Conservation (phyloP, 495 filamentous ascomycete species). For the Penicillium angulare region DNA sequence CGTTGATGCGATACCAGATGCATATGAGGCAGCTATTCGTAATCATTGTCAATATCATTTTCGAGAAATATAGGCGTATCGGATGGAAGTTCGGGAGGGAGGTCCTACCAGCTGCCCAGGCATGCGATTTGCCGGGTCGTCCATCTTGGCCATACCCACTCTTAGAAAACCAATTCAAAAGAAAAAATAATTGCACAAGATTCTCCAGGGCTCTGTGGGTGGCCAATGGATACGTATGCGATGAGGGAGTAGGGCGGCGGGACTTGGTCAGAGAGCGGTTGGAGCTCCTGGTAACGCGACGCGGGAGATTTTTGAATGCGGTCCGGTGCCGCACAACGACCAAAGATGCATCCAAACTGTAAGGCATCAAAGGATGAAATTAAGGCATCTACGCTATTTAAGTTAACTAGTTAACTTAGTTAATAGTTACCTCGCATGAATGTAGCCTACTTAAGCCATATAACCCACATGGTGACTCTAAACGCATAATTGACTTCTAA, state of each 20-base stretch:
- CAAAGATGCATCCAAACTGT: not conserved
- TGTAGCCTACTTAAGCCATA: too few relatives aligned
- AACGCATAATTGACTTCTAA: too few relatives aligned
- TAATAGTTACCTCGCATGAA: too few relatives aligned
- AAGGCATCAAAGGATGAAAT: too few relatives aligned
- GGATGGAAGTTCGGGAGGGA: constrained; percentile 6
- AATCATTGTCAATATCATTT: not conserved
- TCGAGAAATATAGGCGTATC: not conserved
- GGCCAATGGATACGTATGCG: constrained; percentile 11
- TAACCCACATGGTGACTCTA: too few relatives aligned
- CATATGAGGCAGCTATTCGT: constrained; percentile 71
- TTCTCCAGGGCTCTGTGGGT: not conserved
- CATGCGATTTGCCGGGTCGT: constrained; percentile 64
- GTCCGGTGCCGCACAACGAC: not conserved
- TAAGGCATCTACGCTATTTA: too few relatives aligned
- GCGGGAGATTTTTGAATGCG: constrained; percentile 1
- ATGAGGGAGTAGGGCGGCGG: constrained; percentile 7
- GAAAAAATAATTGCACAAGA: constrained; percentile 16
- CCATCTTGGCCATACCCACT: constrained; percentile 45
- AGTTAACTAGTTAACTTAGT: too few relatives aligned
- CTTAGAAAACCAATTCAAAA: not conserved
- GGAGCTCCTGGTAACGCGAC: constrained; percentile 24
- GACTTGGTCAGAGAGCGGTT: constrained; percentile 17
- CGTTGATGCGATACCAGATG: constrained; percentile 77
- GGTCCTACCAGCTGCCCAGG: constrained; percentile 58